Evolutionary conservation across 2,329 filamentous ascomycete species (phyloP).

Genomic region (Triangularia setosa): DNA sequence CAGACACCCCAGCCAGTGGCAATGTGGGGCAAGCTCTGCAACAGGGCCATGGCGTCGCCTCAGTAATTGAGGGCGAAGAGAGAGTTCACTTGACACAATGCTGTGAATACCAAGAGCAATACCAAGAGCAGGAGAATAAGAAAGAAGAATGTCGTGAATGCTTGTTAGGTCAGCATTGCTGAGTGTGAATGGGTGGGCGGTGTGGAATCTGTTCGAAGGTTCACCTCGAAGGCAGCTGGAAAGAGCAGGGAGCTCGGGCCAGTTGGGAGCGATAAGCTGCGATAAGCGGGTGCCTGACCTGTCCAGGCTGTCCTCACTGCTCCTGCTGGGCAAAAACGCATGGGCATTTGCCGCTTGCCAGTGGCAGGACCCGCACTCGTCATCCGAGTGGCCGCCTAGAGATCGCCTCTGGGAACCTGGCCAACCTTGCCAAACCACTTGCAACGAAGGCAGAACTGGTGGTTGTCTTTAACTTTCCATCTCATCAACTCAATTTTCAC

Average conservation of each 20-base stretch:
- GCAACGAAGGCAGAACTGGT: conserved; percentile 12
- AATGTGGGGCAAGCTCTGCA: neutral
- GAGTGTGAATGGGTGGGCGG: conserved; percentile 1
- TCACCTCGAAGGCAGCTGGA: conserved; percentile 9
- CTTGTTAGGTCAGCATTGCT: neutral
- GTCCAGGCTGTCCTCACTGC: neutral
- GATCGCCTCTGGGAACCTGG: conserved; percentile 20
- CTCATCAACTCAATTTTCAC: conserved; percentile 4
- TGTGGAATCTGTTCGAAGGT: conserved; percentile 24
- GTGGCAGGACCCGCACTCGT: conserved; percentile 28
- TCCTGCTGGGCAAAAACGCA: conserved; percentile 16
- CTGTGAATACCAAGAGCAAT: neutral
- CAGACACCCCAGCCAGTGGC: neutral
- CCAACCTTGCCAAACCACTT: conserved; percentile 18
- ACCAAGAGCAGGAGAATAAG: neutral
- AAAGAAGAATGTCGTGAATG: neutral
- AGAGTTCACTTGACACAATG: neutral
- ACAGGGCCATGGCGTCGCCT: neutral
- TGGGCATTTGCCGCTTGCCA: conserved; percentile 25
- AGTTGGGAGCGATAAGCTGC: neutral
- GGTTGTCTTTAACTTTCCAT: conserved; percentile 3
- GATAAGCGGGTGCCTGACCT: conserved; percentile 20
- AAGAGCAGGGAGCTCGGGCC: conserved; percentile 11
- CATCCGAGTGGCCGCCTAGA: conserved; percentile 32
- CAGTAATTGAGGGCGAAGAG: neutral